phyloP scores from a whole-genome alignment of 169 alveolate genomes.

The Plasmodium gallinaceum region DNA sequence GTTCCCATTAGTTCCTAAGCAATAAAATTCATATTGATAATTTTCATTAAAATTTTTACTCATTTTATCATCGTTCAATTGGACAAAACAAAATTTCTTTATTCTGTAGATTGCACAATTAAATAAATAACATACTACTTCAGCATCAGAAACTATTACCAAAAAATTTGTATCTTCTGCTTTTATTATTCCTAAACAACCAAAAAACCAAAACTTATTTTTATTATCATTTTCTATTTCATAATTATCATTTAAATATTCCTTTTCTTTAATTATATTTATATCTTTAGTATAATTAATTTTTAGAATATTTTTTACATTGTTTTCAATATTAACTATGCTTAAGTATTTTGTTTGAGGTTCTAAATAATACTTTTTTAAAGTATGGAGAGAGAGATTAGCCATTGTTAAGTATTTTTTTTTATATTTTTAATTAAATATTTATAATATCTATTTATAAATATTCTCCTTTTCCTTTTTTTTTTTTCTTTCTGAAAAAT shows the following conservation, averaged over 20 bases:
- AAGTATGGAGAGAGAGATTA: conserved; percentile 5
- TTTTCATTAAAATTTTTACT: conserved; percentile 5
- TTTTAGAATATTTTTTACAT: conserved; percentile 49
- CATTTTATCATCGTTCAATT: conserved; percentile 29
- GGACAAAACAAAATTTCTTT: conserved; percentile 53
- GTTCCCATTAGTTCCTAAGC: conserved; percentile 30
- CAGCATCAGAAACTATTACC: conserved; percentile 71
- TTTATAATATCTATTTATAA: background rate
- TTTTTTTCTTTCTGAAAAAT: background rate
- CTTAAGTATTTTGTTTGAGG: conserved; percentile 29
- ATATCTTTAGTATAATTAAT: conserved; percentile 31
- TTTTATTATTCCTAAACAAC: conserved; percentile 66
- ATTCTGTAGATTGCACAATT: conserved; percentile 53
- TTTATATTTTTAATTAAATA: background rate
- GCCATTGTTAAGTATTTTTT: conserved; percentile 13
- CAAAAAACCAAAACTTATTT: conserved; percentile 59
- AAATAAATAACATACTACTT: conserved; percentile 54
- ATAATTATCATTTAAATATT: background rate
- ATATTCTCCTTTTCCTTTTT: background rate
- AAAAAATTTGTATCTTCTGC: conserved; percentile 58
- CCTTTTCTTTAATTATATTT: conserved; percentile 39
- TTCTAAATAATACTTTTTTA: conserved; percentile 57
- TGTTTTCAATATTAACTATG: conserved; percentile 49
- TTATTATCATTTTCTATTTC: conserved; percentile 38
- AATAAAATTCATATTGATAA: conserved; percentile 36